phyloP scores from a whole-genome alignment of 2,329 filamentous ascomycete species.

The Pseudodiploospora longispora region DNA sequence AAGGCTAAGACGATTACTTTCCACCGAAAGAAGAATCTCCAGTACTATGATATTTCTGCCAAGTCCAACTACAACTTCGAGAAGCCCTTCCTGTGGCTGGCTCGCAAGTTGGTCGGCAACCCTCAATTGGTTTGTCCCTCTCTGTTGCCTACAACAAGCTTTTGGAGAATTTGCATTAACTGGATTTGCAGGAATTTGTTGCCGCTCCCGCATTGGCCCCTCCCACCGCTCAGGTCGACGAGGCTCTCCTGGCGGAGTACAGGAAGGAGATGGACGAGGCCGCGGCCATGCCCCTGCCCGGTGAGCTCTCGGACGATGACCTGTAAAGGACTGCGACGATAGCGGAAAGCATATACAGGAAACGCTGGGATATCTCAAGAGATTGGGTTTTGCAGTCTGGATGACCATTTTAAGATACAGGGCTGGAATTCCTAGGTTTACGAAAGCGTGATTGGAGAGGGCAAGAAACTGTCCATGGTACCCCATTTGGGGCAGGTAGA shows the following conservation, averaged over 20 bases:
- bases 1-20: constrained; percentile 99
- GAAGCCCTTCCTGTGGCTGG: constrained; percentile 99
- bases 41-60: constrained; percentile 99
- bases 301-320: constrained; percentile 78
- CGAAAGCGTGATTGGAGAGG: constrained; percentile 28
- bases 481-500: constrained; percentile 21
- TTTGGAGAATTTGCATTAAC: constrained; percentile 16
- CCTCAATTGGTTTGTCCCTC: constrained; percentile 30
- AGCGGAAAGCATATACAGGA: constrained; percentile 16
- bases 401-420: constrained; percentile 32
- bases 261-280: constrained; percentile 82
- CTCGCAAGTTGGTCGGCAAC: constrained; percentile 97
- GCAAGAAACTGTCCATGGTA: constrained; percentile 21
- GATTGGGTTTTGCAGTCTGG: constrained; percentile 17
- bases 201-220: constrained; percentile 91
- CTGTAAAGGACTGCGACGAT: constrained; percentile 37
- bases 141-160: background rate
- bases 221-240: constrained; percentile 84
- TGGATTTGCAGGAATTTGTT: constrained; percentile 71
- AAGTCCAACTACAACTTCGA: constrained; percentile 99
- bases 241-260: constrained; percentile 73
- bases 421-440: constrained; percentile 23
- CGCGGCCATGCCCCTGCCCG: constrained; percentile 76
- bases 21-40: constrained; percentile 99
- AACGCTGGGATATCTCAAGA: constrained; percentile 7